phyloP scores from a whole-genome alignment of 306 rosid genomes.

The Mimosa pudica region DNA sequence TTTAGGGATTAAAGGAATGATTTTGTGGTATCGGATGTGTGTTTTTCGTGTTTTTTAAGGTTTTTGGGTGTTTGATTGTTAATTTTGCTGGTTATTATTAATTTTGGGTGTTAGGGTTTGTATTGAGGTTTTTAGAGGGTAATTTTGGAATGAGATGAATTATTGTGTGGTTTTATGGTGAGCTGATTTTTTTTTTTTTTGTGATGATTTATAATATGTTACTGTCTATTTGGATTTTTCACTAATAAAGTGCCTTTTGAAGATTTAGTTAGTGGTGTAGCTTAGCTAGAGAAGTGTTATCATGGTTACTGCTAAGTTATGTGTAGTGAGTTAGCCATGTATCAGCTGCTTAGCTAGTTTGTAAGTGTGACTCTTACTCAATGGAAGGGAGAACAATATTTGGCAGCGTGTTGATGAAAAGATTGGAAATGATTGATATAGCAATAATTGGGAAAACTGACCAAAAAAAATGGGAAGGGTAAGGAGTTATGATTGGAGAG shows the following conservation, averaged over 20 bases:
- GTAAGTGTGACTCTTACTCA: neutral
- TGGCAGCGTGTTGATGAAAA: neutral
- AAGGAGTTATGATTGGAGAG: neutral
- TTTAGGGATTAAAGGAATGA: constrained; percentile 9
- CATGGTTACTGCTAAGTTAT: neutral
- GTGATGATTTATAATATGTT: neutral
- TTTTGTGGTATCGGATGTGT: constrained; percentile 11
- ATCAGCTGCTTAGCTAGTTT: constrained; percentile 2
- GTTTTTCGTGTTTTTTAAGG: neutral
- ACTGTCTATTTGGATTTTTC: neutral
- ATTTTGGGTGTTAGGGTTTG: neutral
- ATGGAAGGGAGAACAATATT: neutral
- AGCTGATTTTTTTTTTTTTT: neutral
- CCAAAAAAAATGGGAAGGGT: no score
- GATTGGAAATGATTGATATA: neutral
- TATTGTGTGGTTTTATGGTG: neutral
- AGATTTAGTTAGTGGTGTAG: neutral
- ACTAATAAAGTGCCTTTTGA: neutral
- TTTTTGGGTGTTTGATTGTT: neutral
- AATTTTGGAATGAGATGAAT: neutral
- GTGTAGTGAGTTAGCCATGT: neutral
- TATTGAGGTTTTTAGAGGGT: neutral
- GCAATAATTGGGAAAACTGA: neutral
- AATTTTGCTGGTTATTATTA: no score
- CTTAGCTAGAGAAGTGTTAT: neutral